Evolutionary conservation across 2,329 filamentous ascomycete genomes (phyloP).

Genomic region (Sporothrix brunneoviolacea): DNA sequence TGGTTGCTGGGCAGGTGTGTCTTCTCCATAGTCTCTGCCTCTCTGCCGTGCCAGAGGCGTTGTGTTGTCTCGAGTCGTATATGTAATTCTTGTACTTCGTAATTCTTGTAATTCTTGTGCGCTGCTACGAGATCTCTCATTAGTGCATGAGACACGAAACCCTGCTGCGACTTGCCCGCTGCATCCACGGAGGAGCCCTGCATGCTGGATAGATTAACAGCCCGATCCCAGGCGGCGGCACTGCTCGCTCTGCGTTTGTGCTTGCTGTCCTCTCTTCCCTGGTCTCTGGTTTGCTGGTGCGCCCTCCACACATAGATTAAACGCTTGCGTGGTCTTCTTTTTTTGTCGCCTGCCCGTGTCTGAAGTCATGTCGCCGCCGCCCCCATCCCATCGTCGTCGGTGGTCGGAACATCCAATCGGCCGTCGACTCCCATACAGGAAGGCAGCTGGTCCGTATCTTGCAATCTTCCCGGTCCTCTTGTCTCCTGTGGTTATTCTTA

Average conservation of each 20-base stretch:
- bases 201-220: slow-evolving; percentile 9
- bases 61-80: no score
- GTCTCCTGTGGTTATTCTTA: not conserved
- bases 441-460: no score
- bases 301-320: slow-evolving; percentile 4
- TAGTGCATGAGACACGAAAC: no score
- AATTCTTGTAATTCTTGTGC: no score
- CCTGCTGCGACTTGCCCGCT: no score
- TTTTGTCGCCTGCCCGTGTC: not conserved
- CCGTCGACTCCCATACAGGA: not conserved
- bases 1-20: no score
- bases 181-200: not conserved
- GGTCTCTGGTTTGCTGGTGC: slow-evolving; percentile 5
- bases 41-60: no score
- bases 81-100: no score
- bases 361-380: not conserved
- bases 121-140: no score
- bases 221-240: not conserved
- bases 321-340: slow-evolving; percentile 7
- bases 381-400: not conserved
- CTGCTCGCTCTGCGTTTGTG: not conserved
- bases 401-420: not conserved
- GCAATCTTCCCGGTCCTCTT: no score
- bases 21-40: no score
- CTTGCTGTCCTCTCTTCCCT: slow-evolving; percentile 6